These are phyloP conservation scores for Camellia japonica DNA, from an alignment of 148 eudicot genomes.

Conservation along the genomic window DNA sequence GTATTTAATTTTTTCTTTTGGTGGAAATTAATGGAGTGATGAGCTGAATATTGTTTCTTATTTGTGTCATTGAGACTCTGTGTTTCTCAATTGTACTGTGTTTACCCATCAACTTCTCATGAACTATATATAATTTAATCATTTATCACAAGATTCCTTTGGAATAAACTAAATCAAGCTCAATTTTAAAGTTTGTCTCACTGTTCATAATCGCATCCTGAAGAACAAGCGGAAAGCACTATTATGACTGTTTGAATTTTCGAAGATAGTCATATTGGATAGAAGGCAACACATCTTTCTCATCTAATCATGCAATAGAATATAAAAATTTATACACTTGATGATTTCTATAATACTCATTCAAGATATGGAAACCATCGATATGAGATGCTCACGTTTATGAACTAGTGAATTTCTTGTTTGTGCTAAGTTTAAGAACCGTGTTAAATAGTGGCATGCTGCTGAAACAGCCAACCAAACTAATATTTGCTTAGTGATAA, in stretches of 20 bases:
- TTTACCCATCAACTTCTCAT: background rate
- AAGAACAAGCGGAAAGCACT: background rate
- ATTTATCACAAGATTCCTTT: background rate
- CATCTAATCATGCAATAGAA: no score
- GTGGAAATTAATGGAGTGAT: background rate
- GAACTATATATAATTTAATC: no score
- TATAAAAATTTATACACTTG: no score
- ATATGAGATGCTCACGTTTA: no score
- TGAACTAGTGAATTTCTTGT: no score
- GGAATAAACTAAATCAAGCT: slow-evolving; percentile 5
- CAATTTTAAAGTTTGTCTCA: background rate
- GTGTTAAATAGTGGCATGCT: no score
- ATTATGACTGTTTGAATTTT: background rate
- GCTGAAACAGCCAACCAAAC: no score
- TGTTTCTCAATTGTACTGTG: background rate
- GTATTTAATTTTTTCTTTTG: background rate
- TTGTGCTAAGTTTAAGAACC: no score
- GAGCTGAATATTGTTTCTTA: background rate
- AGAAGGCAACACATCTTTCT: no score
- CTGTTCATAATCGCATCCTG: background rate
- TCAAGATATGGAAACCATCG: no score
- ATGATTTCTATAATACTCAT: no score
- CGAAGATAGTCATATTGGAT: background rate
- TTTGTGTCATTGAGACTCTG: background rate
- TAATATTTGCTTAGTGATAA: no score